Base-by-base conservation (phyloP, 2,329 filamentous ascomycete species). In the Pseudogymnoascus sp. region DNA sequence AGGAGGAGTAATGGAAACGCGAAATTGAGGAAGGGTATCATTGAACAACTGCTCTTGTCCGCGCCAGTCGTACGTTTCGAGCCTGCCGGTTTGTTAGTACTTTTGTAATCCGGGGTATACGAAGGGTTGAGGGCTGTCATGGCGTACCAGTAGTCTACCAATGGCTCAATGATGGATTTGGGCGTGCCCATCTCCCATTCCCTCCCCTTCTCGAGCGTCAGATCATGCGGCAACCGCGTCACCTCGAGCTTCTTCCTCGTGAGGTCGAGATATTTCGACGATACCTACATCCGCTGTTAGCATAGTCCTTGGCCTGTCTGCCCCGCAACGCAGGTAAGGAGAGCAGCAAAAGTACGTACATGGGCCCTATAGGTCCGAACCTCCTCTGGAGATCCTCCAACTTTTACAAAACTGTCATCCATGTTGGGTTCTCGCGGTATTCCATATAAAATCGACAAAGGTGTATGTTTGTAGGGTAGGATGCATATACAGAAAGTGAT, bases 161-260 rank as follows among this genome's bases (percentile, higher is more conserved):
- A 73, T 19, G 83, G 81, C 72, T 89, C 86, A 61, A 89, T 76
- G 49, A 81, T 78, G 29, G 78, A 73, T 70, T 88, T 88, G 1
- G 84, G 82, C 64, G 67, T 68, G 16, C 69, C 69, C 23, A 84
- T 80, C 74, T 81, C 83, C 81, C 81, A 84, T 65, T 79, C 76
- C 49, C 76, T 73, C 33, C 78, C 78, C 63, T 75, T 78, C 2
- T 80, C 75, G 7, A 80, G 71, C 6, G 77, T 74, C 2, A 78
- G 69, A 67, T 88, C 84, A 68, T 84, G 82, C 41, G 87, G 87
- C 31, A 89, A 73, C 63, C 87, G 78, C 21, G 85, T 85, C 52
- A 89, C 77, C 69, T 88, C 83, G 8, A 90, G 78, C 72, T 90
- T 90, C 71, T 84, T 81, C 69, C 77, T 81, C 5, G 87, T 90